Conservation (phyloP, 495 filamentous ascomycete genomes). For the Neurospora sp. region DNA sequence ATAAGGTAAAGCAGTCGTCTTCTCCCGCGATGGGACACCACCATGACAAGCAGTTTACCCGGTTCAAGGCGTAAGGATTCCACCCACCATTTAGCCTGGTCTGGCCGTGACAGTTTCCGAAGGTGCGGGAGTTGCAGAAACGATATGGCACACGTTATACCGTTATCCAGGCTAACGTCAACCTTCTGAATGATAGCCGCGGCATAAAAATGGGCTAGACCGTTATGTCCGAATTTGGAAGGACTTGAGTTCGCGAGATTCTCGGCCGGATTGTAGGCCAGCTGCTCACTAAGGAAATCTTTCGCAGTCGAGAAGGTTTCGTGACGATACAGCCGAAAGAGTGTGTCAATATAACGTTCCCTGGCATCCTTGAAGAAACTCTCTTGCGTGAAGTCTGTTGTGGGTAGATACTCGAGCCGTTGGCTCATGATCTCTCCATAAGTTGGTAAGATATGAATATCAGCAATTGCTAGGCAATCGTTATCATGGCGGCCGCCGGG, state of each 20-base stretch:
- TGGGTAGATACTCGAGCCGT: conserved; percentile 51
- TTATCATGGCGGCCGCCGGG: no score
- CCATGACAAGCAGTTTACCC: conserved; percentile 49
- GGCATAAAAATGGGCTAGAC: conserved; percentile 28
- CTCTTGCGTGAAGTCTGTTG: conserved; percentile 34
- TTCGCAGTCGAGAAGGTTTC: conserved; percentile 53
- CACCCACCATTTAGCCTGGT: conserved; percentile 51
- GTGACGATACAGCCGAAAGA: conserved; percentile 59
- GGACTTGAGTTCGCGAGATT: not conserved
- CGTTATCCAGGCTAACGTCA: conserved; percentile 30
- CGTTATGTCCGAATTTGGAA: conserved; percentile 3
- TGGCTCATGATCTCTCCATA: conserved; percentile 45
- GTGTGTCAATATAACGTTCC: conserved; percentile 52
- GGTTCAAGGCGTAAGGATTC: conserved; percentile 42
- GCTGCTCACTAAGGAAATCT: conserved; percentile 39
- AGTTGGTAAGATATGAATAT: conserved; percentile 54
- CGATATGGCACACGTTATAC: conserved; percentile 41
- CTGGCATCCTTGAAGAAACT: conserved; percentile 42
- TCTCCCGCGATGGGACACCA: conserved; percentile 26
- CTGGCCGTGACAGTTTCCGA: conserved; percentile 12
- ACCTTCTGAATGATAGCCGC: conserved; percentile 21
- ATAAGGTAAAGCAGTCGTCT: conserved; percentile 41
- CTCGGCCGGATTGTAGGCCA: conserved; percentile 12
- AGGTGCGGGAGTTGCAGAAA: conserved; percentile 41
- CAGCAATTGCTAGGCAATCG: no score